These are phyloP conservation scores for Dothideomycetes sp. DNA, from an alignment of 2,329 filamentous ascomycete genomes.

Conservation along the genomic window DNA sequence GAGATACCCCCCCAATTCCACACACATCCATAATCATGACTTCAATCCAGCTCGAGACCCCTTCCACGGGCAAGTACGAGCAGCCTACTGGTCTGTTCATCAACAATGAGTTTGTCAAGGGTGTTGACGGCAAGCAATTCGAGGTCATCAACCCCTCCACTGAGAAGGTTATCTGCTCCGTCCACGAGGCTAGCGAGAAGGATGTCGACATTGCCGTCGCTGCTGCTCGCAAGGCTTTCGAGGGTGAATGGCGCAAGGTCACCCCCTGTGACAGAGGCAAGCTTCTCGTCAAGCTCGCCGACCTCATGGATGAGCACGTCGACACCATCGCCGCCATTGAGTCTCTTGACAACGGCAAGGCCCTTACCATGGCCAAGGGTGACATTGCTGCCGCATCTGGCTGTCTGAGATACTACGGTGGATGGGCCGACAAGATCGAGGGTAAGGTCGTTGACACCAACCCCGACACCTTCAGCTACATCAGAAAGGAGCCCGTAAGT, in stretches of 20 bases:
- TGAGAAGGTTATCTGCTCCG: constrained; percentile 75
- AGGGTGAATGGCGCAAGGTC: constrained; percentile 58
- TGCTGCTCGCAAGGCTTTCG: constrained; percentile 78
- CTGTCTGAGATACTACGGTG: constrained; percentile 76
- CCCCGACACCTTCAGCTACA: constrained; percentile 76
- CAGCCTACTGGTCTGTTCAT: constrained; percentile 61
- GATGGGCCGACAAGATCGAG: constrained; percentile 86
- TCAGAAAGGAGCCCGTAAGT: constrained; percentile 61
- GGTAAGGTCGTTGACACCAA: constrained; percentile 78
- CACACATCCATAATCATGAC: constrained; percentile 33
- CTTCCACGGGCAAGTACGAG: constrained; percentile 50
- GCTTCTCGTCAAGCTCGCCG: constrained; percentile 65
- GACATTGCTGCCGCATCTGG: constrained; percentile 61
- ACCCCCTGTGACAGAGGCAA: constrained; percentile 63
- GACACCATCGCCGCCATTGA: constrained; percentile 74
- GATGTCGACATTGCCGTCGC: constrained; percentile 71
- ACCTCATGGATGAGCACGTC: constrained; percentile 67
- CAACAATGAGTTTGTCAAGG: constrained; percentile 83
- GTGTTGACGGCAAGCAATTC: constrained; percentile 79
- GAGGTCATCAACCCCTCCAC: constrained; percentile 84
- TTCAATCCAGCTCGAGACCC: constrained; percentile 57
- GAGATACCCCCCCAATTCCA: constrained; percentile 17
- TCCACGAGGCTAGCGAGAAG: constrained; percentile 81
- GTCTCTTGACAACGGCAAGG: constrained; percentile 82
- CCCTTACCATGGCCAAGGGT: constrained; percentile 63